Evolutionary conservation across 2,329 filamentous ascomycete genomes (phyloP).

Genomic region (Hirsutella thompsonii): DNA sequence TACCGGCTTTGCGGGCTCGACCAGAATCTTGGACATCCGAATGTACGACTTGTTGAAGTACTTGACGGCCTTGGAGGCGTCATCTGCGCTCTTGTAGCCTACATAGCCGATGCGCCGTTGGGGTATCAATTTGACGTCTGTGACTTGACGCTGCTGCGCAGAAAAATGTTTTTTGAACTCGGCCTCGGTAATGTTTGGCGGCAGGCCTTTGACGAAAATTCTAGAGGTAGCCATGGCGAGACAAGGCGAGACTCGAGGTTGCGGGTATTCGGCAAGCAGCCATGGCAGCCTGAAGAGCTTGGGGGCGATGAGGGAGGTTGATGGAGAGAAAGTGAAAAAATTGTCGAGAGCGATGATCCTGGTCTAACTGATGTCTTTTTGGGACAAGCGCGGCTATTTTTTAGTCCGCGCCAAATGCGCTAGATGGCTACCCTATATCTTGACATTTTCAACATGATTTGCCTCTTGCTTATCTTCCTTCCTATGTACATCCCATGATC

Average conservation of each 20-base stretch:
- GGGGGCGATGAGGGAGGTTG: background rate
- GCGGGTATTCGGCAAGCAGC: background rate
- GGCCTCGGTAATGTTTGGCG: constrained; percentile 71
- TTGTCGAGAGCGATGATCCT: background rate
- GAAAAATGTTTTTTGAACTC: constrained; percentile 86
- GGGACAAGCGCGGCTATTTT: background rate
- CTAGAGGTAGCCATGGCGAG: constrained; percentile 46
- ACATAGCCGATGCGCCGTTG: constrained; percentile 90
- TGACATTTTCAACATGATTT: too few relatives aligned
- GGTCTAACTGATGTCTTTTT: background rate
- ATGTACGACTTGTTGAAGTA: constrained; percentile 96
- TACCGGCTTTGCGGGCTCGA: constrained; percentile 78
- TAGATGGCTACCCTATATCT: constrained; percentile 1
- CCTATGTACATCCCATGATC: too few relatives aligned
- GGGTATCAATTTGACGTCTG: constrained; percentile 83
- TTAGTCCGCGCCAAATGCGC: background rate
- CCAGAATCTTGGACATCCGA: constrained; percentile 85
- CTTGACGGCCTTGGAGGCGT: constrained; percentile 72
- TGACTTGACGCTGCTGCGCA: constrained; percentile 57
- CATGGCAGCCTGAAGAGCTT: constrained; percentile 2
- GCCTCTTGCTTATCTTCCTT: too few relatives aligned
- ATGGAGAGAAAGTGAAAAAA: constrained; percentile 15
- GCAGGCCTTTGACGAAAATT: constrained; percentile 71
- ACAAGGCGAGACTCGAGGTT: constrained; percentile 2
- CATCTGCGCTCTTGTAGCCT: constrained; percentile 73